These are phyloP conservation scores for Naganishia cerealis DNA, from an alignment of 1,284 basidiomycete species.

Conservation along the genomic window DNA sequence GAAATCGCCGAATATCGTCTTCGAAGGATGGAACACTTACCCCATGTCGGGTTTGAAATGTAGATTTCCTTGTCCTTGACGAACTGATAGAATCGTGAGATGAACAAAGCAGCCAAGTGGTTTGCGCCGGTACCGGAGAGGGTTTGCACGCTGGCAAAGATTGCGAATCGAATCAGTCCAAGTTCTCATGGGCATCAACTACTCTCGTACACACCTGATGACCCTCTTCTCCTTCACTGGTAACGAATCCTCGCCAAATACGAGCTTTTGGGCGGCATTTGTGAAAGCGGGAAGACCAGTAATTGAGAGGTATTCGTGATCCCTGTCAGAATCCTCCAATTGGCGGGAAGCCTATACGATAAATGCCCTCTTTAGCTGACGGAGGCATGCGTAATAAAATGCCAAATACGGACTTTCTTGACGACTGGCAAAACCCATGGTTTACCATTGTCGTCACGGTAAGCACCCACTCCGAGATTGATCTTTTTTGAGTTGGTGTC, in stretches of 20 bases:
- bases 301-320: constrained; percentile 94
- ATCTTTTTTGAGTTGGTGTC: constrained; percentile 78
- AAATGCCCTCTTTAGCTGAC: constrained; percentile 11
- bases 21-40: constrained; percentile 57
- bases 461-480: constrained; percentile 70
- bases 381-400: not conserved
- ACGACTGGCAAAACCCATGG: constrained; percentile 56
- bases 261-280: constrained; percentile 72
- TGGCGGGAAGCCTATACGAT: constrained; percentile 8
- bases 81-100: constrained; percentile 77
- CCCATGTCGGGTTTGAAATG: constrained; percentile 90
- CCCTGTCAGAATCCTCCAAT: constrained; percentile 56
- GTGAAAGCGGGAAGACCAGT: constrained; percentile 82
- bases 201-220: constrained; percentile 48
- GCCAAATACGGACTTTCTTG: constrained; percentile 36
- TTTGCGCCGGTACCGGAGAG: constrained; percentile 95
- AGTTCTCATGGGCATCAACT: not conserved
- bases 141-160: constrained; percentile 70
- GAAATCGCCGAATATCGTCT: not conserved
- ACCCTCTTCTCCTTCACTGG: constrained; percentile 71
- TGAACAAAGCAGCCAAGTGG: constrained; percentile 83
- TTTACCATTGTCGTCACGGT: constrained; percentile 54
- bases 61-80: constrained; percentile 68
- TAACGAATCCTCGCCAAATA: constrained; percentile 70
- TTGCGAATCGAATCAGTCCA: not conserved